Evolutionary conservation across 78 protist genomes (phyloP).

Genomic region (Dictyostelium brefeldianum): DNA sequence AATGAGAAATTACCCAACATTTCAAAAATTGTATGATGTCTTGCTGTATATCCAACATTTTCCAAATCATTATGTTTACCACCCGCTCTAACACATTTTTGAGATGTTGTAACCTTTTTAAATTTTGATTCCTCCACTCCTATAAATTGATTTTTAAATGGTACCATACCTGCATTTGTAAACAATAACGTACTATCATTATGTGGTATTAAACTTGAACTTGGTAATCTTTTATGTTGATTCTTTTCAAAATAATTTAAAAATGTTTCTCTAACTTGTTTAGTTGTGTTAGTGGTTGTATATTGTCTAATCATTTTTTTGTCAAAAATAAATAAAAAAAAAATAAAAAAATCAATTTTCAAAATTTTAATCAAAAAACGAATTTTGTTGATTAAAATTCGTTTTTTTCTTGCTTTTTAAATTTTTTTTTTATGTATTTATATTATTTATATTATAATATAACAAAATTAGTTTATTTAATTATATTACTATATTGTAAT

Average conservation of each 20-base stretch:
- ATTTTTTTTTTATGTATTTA: no score
- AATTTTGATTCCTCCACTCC: constrained; percentile 22
- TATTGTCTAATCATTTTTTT: not conserved
- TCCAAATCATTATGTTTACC: constrained; percentile 89
- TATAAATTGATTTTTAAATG: constrained; percentile 45
- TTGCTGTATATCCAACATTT: constrained; percentile 88
- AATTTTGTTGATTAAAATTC: no score
- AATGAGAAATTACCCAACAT: constrained; percentile 91
- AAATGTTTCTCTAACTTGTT: constrained; percentile 49
- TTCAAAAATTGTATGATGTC: constrained; percentile 93
- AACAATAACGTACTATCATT: constrained; percentile 81
- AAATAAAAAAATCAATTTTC: no score
- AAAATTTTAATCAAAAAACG: no score
- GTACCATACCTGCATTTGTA: constrained; percentile 88
- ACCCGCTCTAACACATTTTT: constrained; percentile 88
- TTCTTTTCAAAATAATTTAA: constrained; percentile 67
- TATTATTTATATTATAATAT: no score
- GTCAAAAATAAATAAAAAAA: not conserved
- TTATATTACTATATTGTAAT: not conserved
- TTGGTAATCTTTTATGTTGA: constrained; percentile 39
- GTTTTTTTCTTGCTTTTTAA: no score
- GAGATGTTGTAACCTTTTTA: constrained; percentile 44
- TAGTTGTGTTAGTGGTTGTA: not conserved
- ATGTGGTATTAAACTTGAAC: constrained; percentile 54
- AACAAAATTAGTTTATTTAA: no score